Evolutionary conservation across 2,329 filamentous ascomycete genomes (phyloP), one percentile per base, ranked within the genome.

Genomic region (Fusarium tjaetaba): DNA sequence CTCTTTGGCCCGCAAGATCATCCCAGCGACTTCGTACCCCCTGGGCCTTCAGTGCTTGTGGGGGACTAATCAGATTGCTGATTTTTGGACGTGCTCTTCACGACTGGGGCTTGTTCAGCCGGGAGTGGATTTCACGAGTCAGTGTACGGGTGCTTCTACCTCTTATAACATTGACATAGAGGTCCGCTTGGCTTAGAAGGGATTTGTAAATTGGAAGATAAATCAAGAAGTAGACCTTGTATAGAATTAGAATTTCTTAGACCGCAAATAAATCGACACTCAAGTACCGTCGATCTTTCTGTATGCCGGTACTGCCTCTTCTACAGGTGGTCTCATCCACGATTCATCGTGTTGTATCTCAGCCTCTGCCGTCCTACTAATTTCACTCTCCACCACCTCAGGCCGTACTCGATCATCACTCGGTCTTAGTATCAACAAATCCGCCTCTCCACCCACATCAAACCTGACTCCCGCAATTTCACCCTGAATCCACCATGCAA

Each of bases 211-310:
- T 15, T 2, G 10, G 15, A 15, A 22, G 8, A 28, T 28, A 11
- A 3, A 28, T 15, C 11, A 28, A 22, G 5, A 15, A 15, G 5
- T 28, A 48, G 18, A 48, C 4, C 8, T 28, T 11, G 28, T 28
- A 8, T 28, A 28, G 28, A 4, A 46, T 4, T 28, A 22, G 11
- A 28, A 22, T 11, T 46, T 22, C 5, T 10, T 22, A 28, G 26
- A 7, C 18, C 13, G 16, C 4, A 26, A 45, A 14, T 20, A 5
- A 45, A 20, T 26, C 18, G 11, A 15, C 4, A 16, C 14, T 11
- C 14, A 30, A 49, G 4, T 16, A 6, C 28, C 10, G 2, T 13
- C 46, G 3, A 11, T 10, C 0, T 4, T 5, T 30, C 26, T 11
- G 14, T n/a, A 30, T n/a, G 28, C 26, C 10, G 14, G 28, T 16